phyloP scores from a whole-genome alignment of 805 yeast species.

The Wickerhamomyces strasburgensis region DNA sequence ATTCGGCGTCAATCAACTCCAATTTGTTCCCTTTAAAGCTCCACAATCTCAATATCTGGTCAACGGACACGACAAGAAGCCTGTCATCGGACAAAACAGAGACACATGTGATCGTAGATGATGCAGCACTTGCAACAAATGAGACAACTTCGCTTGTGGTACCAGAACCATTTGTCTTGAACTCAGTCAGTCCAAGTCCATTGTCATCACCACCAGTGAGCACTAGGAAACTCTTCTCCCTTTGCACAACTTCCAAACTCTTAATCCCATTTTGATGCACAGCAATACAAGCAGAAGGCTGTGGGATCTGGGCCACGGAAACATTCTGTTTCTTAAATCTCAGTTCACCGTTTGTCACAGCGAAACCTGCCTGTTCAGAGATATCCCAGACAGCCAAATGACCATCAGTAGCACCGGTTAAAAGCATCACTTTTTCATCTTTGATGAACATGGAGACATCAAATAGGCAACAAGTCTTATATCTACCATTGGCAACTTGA shows the following conservation, averaged over 20 bases:
- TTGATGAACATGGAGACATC: slow-evolving; percentile 45
- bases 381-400: slow-evolving; percentile 59
- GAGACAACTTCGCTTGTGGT: slow-evolving; percentile 25
- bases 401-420: slow-evolving; percentile 83
- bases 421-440: slow-evolving; percentile 30
- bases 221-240: slow-evolving; percentile 27
- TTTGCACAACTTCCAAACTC: slow-evolving; percentile 37
- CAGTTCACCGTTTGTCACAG: slow-evolving; percentile 8
- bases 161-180: slow-evolving; percentile 27
- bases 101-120: slow-evolving; percentile 80
- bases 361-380: slow-evolving; percentile 25
- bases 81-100: slow-evolving; percentile 28
- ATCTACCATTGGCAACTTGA: slow-evolving; percentile 42
- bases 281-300: slow-evolving; percentile 36
- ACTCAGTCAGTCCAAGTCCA: slow-evolving; percentile 43
- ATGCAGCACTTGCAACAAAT: slow-evolving; percentile 58
- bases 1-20: slow-evolving; percentile 34
- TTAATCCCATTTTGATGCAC: slow-evolving; percentile 88
- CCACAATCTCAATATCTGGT: slow-evolving; percentile 76
- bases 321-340: slow-evolving; percentile 1
- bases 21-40: slow-evolving; percentile 25
- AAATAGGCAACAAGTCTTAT: slow-evolving; percentile 74
- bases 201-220: slow-evolving; percentile 94
- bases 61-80: slow-evolving; percentile 70
- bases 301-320: slow-evolving; percentile 10